Evolutionary conservation across 2,329 filamentous ascomycete species (phyloP), one percentile per base, ranked within the genome.

Genomic region (Neocatenulostroma microsporum): DNA sequence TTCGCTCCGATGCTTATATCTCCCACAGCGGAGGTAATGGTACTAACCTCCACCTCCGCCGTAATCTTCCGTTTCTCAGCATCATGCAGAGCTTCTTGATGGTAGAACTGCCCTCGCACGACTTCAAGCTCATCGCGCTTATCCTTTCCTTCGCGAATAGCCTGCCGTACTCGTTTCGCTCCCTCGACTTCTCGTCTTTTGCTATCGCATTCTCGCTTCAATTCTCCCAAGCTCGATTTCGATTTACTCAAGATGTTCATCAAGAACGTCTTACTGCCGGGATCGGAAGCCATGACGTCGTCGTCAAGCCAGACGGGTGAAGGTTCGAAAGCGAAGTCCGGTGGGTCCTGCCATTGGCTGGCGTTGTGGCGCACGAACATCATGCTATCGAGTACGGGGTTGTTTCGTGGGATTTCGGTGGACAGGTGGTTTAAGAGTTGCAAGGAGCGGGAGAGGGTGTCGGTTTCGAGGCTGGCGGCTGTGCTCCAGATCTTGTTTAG

Each of bases 291-390:
- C 75, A 98, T 94, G 15, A 73, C 65, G 40, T 82, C 84, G 51
- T 95, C 87, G 52, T 98, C 93, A 53, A 95, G 82, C 91, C 93
- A 98, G 20, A 98, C 83, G 1, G 91, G 89, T 57, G 88, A 94
- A 1, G 91, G 83, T 61, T 98, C 91, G 51, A 98, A 98, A 9
- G 67, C 69, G 62, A 91, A 84, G 62, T 95, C 82, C 1, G 74
- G 54, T 1, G 91, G 91, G 55, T 96, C 89, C 53, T 86, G 79
- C 72, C 84, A 94, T 35, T 74, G 67, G 17, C 76, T 20, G 50
- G 84, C 78, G 55, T 98, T 98, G 67, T 98, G 91, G 44, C 83
- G 80, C 39, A 94, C 80, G 61, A 95, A 98, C 91, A 98, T 98
- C 73, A 94, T 85, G 14, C 87, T 94, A 62, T 98, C 93, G 26